phyloP scores from a whole-genome alignment of 495 filamentous ascomycete species.

The Hypoxylon rickii region DNA sequence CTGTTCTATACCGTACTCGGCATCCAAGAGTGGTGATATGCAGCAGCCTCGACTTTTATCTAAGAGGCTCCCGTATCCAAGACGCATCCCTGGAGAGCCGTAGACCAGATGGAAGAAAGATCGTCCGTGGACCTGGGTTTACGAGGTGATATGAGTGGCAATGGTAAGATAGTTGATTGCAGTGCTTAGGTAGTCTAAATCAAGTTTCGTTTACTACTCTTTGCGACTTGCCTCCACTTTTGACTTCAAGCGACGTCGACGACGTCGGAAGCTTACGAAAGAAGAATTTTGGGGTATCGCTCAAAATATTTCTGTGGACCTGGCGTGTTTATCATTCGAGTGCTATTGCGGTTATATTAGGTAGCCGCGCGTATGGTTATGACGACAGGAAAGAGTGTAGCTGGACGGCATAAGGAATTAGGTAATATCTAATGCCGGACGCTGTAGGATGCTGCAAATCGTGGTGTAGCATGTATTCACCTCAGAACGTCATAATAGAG shows the following conservation, averaged over 20 bases:
- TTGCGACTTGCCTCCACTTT: no score
- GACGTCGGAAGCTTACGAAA: background rate
- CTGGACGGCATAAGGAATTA: no score
- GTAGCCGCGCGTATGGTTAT: no score
- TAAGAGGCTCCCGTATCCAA: background rate
- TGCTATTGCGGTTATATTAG: no score
- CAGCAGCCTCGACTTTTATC: background rate
- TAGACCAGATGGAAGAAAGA: conserved; percentile 20
- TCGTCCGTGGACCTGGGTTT: conserved; percentile 6
- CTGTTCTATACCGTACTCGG: background rate
- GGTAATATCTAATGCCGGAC: no score
- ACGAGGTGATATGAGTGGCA: conserved; percentile 7
- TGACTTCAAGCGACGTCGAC: no score
- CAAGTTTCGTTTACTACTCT: conserved; percentile 20
- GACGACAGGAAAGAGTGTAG: no score
- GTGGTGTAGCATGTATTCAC: no score
- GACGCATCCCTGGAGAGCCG: no score
- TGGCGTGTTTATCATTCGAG: conserved; percentile 17
- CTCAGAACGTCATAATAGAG: no score
- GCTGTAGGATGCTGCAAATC: no score
- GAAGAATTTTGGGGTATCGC: background rate
- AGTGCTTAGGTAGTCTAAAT: conserved; percentile 12
- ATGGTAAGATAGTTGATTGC: conserved; percentile 19
- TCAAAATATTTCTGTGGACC: conserved; percentile 2
- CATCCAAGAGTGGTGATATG: no score